Evolutionary conservation across 805 yeast species (phyloP).

Genomic region (Candida yuanshanica): DNA sequence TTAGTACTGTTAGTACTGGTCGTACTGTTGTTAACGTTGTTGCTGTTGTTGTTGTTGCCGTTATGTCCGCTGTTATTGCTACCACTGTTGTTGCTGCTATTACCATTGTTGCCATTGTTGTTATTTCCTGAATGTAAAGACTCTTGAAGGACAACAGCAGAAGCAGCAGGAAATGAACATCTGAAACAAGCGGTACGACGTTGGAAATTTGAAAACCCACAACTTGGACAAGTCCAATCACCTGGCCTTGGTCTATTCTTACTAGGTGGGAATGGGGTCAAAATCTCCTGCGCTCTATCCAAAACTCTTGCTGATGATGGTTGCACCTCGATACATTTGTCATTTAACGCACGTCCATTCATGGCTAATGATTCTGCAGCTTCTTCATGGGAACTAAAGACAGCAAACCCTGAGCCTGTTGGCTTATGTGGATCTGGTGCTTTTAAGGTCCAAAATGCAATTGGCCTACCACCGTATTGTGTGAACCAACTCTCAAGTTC

Average conservation of each 20-base stretch:
- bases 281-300: slow-evolving; percentile 75
- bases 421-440: slow-evolving; percentile 50
- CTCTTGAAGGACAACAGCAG: slow-evolving; percentile 66
- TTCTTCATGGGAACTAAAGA: slow-evolving; percentile 79
- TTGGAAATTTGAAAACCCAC: slow-evolving; percentile 93
- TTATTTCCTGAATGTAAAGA: slow-evolving; percentile 34
- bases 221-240: slow-evolving; percentile 96
- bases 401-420: slow-evolving; percentile 72
- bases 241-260: slow-evolving; percentile 93
- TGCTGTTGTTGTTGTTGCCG: slow-evolving; percentile 9
- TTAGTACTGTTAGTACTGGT: no score
- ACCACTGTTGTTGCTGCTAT: slow-evolving; percentile 9
- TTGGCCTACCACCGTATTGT: slow-evolving; percentile 78
- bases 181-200: slow-evolving; percentile 91
- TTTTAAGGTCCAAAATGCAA: slow-evolving; percentile 84
- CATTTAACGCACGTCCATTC: slow-evolving; percentile 75
- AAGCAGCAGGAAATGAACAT: slow-evolving; percentile 80
- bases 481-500: slow-evolving; percentile 91
- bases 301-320: slow-evolving; percentile 77
- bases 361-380: slow-evolving; percentile 72
- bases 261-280: slow-evolving; percentile 78
- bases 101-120: slow-evolving; percentile 10
- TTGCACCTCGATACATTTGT: slow-evolving; percentile 74
- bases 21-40: slow-evolving; percentile 1
- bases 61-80: slow-evolving; percentile 2